phyloP scores from a whole-genome alignment of 345 rosid species.

The Eucalyptus pumila region DNA sequence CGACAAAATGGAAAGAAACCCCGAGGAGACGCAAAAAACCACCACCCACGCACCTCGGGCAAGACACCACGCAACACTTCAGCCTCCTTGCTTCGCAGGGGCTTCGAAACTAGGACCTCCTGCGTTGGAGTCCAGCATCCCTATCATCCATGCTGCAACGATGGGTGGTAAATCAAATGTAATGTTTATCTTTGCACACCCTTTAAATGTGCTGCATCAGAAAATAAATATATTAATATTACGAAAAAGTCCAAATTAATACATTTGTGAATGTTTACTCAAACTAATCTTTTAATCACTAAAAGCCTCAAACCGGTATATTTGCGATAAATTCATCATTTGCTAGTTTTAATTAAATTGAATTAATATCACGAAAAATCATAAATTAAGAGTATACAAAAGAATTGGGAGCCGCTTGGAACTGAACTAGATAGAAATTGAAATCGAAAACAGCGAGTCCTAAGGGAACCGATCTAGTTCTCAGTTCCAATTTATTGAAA shows the following conservation, averaged over 20 bases:
- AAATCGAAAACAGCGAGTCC: fast-evolving
- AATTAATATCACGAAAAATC: fast-evolving
- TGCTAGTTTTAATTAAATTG: fast-evolving
- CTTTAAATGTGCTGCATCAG: neutral
- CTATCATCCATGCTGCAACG: no score
- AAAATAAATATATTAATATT: neutral
- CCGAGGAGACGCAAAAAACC: no score
- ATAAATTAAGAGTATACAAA: fast-evolving
- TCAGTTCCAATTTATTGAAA: no score
- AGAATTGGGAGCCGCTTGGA: fast-evolving
- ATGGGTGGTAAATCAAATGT: no score
- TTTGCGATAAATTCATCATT: fast-evolving
- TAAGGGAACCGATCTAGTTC: fast-evolving
- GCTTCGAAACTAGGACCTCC: no score
- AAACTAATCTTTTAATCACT: fast-evolving
- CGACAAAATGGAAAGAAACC: no score
- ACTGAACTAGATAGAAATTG: fast-evolving
- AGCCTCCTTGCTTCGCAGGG: no score
- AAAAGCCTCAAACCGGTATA: fast-evolving
- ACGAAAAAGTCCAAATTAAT: fast-evolving
- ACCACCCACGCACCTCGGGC: no score
- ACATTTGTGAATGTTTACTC: fast-evolving
- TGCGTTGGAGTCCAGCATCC: no score
- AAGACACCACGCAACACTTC: no score
- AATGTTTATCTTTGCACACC: neutral